Evolutionary conservation across 768 basidiomycete genomes (phyloP), one percentile per base, ranked within the genome.

Genomic region (Leccinum uliginosum): DNA sequence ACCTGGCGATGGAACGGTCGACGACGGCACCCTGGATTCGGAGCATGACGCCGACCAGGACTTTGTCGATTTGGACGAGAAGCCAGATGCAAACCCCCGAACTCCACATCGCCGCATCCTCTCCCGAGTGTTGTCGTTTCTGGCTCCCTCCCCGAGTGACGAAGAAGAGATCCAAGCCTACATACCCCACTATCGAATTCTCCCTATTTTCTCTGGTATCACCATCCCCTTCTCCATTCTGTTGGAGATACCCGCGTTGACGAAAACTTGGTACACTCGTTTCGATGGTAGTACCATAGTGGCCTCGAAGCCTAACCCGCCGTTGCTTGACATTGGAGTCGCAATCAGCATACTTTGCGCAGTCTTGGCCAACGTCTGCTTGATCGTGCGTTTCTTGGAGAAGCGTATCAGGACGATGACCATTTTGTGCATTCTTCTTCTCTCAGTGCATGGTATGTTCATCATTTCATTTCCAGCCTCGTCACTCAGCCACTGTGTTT

Each of bases 181-280:
- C 55, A 65, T 80, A 29, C 84, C 85, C 23, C 80, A 81, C 51
- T 87, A 86, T 65, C 83, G 89, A 17, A 74, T 74, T 51, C 71
- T 83, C 5, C 87, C 87, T 0, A 84, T 90, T 43, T 55, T 89
- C 9, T 83, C 88, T 14, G 86, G 85, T 19, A 75, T 87, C 40
- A 67, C 84, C 58, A 82, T 89, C 35, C 87, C 89, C 0, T 90
- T 93, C 63, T 81, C 86, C 17, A 87, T 92, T 50, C 76, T 93
- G n/a, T 76, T 93, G 29, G 87, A 88, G 63, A 89, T 93, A 27
- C 91, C 91, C 1, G 86, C 87, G 15, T 71, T 92, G 11, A 92
- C 89, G 1, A 85, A 84, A 57, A 78, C 80, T 52, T 89, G 88
- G 89, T 89, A 85, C 59, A 79, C 87, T 55, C 78, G 78, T 6